Conservation (phyloP, 148 eudicot species). For the Dysphania ambrosioides region DNA sequence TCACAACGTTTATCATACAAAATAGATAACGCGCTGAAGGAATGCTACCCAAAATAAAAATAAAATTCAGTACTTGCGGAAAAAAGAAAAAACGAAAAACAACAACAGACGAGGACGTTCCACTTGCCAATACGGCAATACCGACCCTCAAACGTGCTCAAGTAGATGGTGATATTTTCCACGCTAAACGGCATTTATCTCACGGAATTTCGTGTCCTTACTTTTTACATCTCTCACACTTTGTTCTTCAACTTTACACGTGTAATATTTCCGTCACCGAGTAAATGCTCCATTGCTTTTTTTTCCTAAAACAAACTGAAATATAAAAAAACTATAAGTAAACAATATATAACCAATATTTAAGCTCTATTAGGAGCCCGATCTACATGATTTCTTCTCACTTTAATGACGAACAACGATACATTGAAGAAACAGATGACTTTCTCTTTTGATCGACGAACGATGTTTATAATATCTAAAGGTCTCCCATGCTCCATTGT, state of each 20-base stretch:
- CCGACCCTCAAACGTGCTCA: constrained; percentile 19
- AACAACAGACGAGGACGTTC: constrained; percentile 1
- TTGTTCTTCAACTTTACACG: background rate
- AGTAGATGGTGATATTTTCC: background rate
- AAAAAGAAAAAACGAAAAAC: background rate
- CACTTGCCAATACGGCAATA: constrained; percentile 10
- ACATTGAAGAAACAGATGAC: no score
- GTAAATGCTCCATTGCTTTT: no score
- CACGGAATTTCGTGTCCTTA: background rate
- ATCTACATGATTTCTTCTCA: no score
- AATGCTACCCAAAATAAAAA: background rate
- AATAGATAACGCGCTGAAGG: background rate
- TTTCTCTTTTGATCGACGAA: no score
- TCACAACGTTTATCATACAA: background rate
- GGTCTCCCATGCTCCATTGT: no score
- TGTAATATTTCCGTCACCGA: background rate
- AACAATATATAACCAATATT: no score
- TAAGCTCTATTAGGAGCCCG: no score
- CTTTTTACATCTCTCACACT: constrained; percentile 1
- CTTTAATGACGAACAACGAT: no score
- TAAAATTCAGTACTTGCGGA: no score
- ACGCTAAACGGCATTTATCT: background rate
- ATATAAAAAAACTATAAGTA: no score
- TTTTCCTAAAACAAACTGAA: no score
- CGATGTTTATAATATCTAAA: no score